A percentile compares a stretch with the other conserved stretches of the same genome.
phyloP scores from a whole-genome alignment of 352 stramenopile genomes.

The Pythium chondricola region DNA sequence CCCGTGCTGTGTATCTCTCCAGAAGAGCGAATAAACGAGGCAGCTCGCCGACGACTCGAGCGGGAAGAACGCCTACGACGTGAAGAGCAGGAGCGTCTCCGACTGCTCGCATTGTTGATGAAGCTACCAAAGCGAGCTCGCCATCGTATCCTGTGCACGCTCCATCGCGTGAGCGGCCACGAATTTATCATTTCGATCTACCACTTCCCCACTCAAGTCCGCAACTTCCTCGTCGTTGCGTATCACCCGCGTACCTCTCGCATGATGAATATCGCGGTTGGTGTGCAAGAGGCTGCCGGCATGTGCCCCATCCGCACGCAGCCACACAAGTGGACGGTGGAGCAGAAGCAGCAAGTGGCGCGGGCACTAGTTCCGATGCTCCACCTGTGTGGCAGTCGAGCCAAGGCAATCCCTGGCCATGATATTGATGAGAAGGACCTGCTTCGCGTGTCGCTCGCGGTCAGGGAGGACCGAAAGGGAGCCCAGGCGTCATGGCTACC shows the following conservation, averaged over 20 bases:
- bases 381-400: slow-evolving; percentile 16
- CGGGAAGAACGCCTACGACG: slow-evolving; percentile 40
- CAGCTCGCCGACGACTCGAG: slow-evolving; percentile 33
- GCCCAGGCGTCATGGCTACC: slow-evolving; percentile 18
- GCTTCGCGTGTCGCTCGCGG: slow-evolving; percentile 32
- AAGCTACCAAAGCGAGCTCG: slow-evolving; percentile 38
- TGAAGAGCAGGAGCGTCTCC: slow-evolving; percentile 45
- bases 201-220: slow-evolving; percentile 46
- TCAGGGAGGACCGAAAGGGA: slow-evolving; percentile 26
- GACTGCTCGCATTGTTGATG: slow-evolving; percentile 32
- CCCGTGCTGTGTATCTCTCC: slow-evolving; percentile 35
- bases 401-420: background rate
- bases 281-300: slow-evolving; percentile 34
- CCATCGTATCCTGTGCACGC: slow-evolving; percentile 38
- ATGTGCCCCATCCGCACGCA: slow-evolving; percentile 31
- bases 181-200: slow-evolving; percentile 52
- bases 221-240: slow-evolving; percentile 43
- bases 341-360: slow-evolving; percentile 44
- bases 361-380: slow-evolving; percentile 27
- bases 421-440: background rate
- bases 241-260: slow-evolving; percentile 40
- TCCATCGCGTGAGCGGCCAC: slow-evolving; percentile 27
- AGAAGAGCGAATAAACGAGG: slow-evolving; percentile 39
- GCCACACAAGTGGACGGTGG: slow-evolving; percentile 34
- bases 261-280: slow-evolving; percentile 31